Conservation (phyloP, 2,329 filamentous ascomycete species). For the Graphium sp. region DNA sequence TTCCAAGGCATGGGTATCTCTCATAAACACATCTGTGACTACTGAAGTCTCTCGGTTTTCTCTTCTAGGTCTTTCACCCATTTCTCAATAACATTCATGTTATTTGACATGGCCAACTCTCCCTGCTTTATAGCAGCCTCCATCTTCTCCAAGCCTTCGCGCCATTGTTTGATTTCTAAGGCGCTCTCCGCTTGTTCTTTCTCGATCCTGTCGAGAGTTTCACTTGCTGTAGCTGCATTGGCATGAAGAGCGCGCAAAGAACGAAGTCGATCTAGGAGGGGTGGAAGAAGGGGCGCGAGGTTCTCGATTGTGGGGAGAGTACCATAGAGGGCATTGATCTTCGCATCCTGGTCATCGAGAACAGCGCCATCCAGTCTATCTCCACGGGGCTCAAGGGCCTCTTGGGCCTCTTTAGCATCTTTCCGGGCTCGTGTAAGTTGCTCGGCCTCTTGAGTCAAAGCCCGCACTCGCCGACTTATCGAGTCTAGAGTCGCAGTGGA, state of each 20-base stretch:
- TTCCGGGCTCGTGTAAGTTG: conserved; percentile 48
- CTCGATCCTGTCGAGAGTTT: conserved; percentile 63
- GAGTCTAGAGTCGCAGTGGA: conserved; percentile 58
- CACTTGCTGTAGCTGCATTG: conserved; percentile 66
- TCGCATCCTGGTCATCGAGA: conserved; percentile 60
- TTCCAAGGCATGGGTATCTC: background rate
- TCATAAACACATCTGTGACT: background rate
- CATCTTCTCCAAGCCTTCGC: conserved; percentile 61
- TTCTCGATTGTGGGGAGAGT: conserved; percentile 79
- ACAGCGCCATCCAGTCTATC: conserved; percentile 12
- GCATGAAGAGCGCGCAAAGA: conserved; percentile 74
- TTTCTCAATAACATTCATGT: conserved; percentile 69
- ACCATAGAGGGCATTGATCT: conserved; percentile 83
- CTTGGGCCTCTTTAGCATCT: conserved; percentile 43
- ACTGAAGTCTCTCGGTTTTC: conserved; percentile 19
- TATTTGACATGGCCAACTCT: conserved; percentile 54
- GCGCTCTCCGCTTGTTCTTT: conserved; percentile 67
- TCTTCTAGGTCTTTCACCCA: conserved; percentile 82
- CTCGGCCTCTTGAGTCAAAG: conserved; percentile 57
- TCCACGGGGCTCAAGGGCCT: conserved; percentile 23
- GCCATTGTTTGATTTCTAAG: conserved; percentile 73
- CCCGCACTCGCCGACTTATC: conserved; percentile 51
- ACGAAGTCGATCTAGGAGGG: conserved; percentile 69
- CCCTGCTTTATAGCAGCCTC: conserved; percentile 58
- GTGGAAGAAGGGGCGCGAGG: conserved; percentile 68